Evolutionary conservation across 176 grass and related monocot species (phyloP), one percentile per base, ranked within the genome.

Genomic region (Alloteropsis semialata): DNA sequence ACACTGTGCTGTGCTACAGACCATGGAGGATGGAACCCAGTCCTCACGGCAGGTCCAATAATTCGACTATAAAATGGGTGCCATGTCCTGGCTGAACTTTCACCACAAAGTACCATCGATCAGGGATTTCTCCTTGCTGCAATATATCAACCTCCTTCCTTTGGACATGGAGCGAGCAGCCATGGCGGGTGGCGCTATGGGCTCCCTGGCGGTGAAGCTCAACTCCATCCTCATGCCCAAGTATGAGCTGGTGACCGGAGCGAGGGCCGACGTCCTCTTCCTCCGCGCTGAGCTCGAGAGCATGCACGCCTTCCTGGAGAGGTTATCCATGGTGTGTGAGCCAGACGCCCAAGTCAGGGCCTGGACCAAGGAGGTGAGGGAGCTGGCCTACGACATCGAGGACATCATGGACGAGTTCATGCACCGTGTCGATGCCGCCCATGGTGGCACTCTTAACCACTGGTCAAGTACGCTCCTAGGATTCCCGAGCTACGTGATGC

Each of bases 371-470:
- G 63, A 78, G 49, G 83, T 77, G 14, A 54, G 74, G 50, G 74
- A 85, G 63, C 62, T 85, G 0, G 72, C 83, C 74, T 78, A 85
- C 9, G 38, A 69, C 21, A 15, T 67, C 5, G 83, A 78, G 50
- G 83, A 85, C 33, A 24, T 8, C 62, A 33, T 85, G 28, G 83
- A 85, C 3, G 74, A 85, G 27, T 76, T 85, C 51, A 69, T 85
- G 74, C 38, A 15, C 14, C 37, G 22, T 16, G 74, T 60, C 1
- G 28, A 76, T 0, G 8, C 5, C 4, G 8, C 5, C 4, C 1
- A 2, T 15, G 61, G 32, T 18, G 22, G 0, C 43, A 0, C 16
- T 5, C 0, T 10, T 0, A 13, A 5, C 60, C 34, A 44, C 24
- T 6, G 18, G 3, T 43, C 36, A 9, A 22, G 34, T 8, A 42